A percentile compares a stretch with the other conserved stretches of the same genome.
These are phyloP conservation scores for Coemansia sp. DNA, from an alignment of 192 early-diverging fungal species.

Conservation along the genomic window DNA sequence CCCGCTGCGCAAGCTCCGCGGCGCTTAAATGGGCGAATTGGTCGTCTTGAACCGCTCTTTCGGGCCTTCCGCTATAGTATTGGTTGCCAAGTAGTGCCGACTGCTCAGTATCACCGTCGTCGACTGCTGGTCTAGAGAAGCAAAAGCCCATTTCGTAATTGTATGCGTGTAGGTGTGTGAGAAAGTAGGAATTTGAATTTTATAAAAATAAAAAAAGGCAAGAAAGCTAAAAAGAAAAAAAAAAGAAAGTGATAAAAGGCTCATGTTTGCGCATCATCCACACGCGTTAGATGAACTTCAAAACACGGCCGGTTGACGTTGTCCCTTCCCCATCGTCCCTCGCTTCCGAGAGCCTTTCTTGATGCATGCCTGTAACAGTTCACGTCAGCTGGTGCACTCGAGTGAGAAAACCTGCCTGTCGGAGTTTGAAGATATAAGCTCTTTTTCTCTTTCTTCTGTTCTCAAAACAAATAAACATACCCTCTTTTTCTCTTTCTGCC, in stretches of 20 bases:
- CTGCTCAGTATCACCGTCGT: conserved; percentile 42
- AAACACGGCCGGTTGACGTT: neutral
- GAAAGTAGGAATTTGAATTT: neutral
- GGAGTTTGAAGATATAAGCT: neutral
- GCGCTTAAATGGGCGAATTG: conserved; percentile 44
- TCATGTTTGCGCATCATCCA: neutral
- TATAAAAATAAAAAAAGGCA: conserved; percentile 1
- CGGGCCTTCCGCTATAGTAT: conserved; percentile 7
- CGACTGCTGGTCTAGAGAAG: conserved; percentile 36
- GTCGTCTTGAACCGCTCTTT: conserved; percentile 25
- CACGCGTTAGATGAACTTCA: neutral
- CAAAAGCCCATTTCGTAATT: conserved; percentile 39
- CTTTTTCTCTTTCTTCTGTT: neutral
- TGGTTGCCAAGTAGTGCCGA: conserved; percentile 28
- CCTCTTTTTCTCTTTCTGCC: neutral
- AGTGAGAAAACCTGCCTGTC: neutral
- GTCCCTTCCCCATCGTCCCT: neutral
- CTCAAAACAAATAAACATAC: neutral
- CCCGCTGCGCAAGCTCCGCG: conserved; percentile 29
- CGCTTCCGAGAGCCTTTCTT: neutral
- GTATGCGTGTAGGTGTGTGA: neutral
- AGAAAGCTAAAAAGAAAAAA: neutral
- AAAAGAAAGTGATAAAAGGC: neutral
- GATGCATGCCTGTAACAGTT: neutral
- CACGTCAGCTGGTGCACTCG: neutral